phyloP scores from a whole-genome alignment of 768 basidiomycete genomes.

The Trametes cubensis region DNA sequence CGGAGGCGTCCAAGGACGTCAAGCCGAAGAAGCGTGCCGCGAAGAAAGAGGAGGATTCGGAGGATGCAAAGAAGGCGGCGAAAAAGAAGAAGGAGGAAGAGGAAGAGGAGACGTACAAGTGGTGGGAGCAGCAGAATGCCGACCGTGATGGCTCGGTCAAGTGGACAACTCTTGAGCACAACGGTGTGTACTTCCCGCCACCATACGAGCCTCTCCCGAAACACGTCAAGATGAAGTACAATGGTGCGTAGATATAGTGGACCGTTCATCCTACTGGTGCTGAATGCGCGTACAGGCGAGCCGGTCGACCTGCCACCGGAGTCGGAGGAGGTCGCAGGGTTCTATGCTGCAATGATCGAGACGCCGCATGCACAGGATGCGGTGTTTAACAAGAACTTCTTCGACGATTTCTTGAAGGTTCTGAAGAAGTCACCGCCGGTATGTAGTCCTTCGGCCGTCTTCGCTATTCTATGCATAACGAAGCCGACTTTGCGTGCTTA shows the following conservation, averaged over 20 bases:
- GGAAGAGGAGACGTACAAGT: slow-evolving; percentile 72
- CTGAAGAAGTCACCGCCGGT: slow-evolving; percentile 85
- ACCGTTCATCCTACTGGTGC: not conserved
- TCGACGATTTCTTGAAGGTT: slow-evolving; percentile 82
- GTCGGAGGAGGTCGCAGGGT: slow-evolving; percentile 95
- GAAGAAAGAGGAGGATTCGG: slow-evolving; percentile 44
- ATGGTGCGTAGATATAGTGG: slow-evolving; percentile 56
- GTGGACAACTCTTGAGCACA: slow-evolving; percentile 95
- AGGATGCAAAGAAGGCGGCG: slow-evolving; percentile 44
- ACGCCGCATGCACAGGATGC: slow-evolving; percentile 89
- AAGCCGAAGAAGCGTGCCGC: slow-evolving; percentile 41
- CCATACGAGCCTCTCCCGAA: slow-evolving; percentile 86
- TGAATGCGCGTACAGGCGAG: slow-evolving; percentile 56
- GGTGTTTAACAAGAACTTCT: slow-evolving; percentile 94
- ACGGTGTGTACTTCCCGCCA: slow-evolving; percentile 94
- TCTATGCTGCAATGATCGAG: slow-evolving; percentile 91
- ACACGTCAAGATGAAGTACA: slow-evolving; percentile 91
- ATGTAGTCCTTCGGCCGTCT: slow-evolving; percentile 35
- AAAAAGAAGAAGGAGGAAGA: slow-evolving; percentile 64
- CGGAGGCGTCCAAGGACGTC: slow-evolving; percentile 35
- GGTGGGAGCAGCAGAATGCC: slow-evolving; percentile 81
- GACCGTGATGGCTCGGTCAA: slow-evolving; percentile 80
- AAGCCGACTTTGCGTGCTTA: slow-evolving; percentile 28
- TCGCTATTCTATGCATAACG: no score
- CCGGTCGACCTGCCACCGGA: slow-evolving; percentile 77